Evolutionary conservation across 2,329 filamentous ascomycete genomes (phyloP), one percentile per base, ranked within the genome.

Genomic region (Diaporthe amygdali): DNA sequence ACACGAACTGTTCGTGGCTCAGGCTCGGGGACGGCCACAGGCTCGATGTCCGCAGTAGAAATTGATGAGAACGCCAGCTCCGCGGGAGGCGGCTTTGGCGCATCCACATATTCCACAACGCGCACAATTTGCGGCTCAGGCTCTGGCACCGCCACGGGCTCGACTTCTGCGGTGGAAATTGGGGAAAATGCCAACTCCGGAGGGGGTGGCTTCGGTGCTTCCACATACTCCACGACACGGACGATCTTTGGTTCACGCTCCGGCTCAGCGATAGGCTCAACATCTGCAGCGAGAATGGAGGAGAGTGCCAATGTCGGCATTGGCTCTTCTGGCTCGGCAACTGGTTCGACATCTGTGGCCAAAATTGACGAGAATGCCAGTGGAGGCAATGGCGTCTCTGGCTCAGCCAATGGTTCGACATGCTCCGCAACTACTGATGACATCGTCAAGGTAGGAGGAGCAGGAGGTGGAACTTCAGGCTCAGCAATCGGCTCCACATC

Each of bases 401-500:
- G 74, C 30, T 69, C 72, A 20, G 75, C 74, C 51, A 71, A 30
- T 8, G 69, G 69, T 51, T 71, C 73, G 17, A 74, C 46, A 22
- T 74, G 67, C 47, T 72, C 67, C 9, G 67, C 61, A 34, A 72
- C 49, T 25, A 72, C 55, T 32, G 70, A 44, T 32, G 70, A 72
- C 27, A 74, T 59, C 37, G 69, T 69, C 49, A 82, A 67, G 9
- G 71, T 41, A 32, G 72, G 72, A 17, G 69, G 55, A 22, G 66
- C 54, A 12, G 66, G 70, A 14, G 71, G 68, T 30, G 51, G 61
- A 3, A 70, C 27, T 67, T 81, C 76, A 5, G 82, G 81, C 66
- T 79, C 77, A 12, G 74, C 73, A 32, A 78, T 72, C 1, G 78
- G 75, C 55, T 79, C 76, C 15, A 80, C 71, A 17, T 76, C 71